A percentile compares a stretch with the other conserved stretches of the same genome.
Evolutionary conservation across 768 basidiomycete species (phyloP).

Genomic region (Tricholoma saponaceum): DNA sequence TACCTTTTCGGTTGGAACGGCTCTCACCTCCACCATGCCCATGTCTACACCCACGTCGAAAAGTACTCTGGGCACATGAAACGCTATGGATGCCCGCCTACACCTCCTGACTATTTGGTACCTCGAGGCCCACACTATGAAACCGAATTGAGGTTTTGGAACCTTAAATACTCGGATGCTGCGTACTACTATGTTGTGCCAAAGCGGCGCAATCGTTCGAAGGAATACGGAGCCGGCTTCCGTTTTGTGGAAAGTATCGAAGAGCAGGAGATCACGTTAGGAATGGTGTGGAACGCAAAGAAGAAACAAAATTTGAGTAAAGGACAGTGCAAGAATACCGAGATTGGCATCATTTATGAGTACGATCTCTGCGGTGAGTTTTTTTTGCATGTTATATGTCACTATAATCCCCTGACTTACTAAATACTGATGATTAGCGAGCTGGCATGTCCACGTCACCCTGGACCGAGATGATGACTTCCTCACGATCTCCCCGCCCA

Average conservation of each 20-base stretch:
- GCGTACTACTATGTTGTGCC: not conserved
- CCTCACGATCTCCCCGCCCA: not conserved
- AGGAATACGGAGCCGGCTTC: not conserved
- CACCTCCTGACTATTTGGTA: not conserved
- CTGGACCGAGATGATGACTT: not conserved
- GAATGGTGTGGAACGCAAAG: not conserved
- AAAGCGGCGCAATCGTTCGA: not conserved
- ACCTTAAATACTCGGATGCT: not conserved
- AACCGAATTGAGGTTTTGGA: not conserved
- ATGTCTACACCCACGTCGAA: constrained; percentile 2
- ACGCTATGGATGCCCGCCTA: not conserved
- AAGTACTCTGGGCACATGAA: constrained; percentile 2
- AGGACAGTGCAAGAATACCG: constrained; percentile 1
- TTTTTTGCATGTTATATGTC: not conserved
- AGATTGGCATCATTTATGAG: constrained; percentile 3
- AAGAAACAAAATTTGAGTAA: constrained; percentile 1
- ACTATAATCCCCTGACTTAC: not conserved
- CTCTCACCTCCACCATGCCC: not conserved
- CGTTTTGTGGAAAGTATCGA: not conserved
- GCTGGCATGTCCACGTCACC: not conserved
- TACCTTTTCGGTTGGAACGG: constrained; percentile 16
- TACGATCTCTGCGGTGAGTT: constrained; percentile 3
- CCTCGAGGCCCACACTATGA: not conserved
- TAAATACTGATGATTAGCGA: not conserved
- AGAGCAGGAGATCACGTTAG: constrained; percentile 2